Conservation (phyloP, 176 grass and related monocot species). For the Musa acuminata region DNA sequence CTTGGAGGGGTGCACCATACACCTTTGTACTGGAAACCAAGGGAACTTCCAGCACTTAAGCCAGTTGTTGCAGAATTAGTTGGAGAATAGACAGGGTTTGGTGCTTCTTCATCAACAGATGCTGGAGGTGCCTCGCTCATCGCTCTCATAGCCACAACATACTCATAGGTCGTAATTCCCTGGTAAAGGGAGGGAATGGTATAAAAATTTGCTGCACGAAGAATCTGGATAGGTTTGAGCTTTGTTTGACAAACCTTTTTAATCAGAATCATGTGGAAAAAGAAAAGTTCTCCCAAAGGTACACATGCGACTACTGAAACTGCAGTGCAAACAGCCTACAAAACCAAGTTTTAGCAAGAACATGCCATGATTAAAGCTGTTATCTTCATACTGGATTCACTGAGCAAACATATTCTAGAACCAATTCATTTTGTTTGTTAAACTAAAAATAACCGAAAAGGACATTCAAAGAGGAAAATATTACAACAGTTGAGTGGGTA, state of each 20-base stretch:
- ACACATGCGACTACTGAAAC: slow-evolving; percentile 77
- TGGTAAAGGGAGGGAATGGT: slow-evolving; percentile 21
- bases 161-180: slow-evolving; percentile 98
- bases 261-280: slow-evolving; percentile 98
- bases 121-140: slow-evolving; percentile 78
- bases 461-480: no score
- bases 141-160: slow-evolving; percentile 95
- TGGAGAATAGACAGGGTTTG: slow-evolving; percentile 75
- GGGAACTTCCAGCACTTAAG: slow-evolving; percentile 80
- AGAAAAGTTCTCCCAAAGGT: slow-evolving; percentile 93
- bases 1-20: slow-evolving; percentile 98
- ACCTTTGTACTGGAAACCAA: slow-evolving; percentile 86
- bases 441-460: no score
- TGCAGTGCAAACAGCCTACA: slow-evolving; percentile 72
- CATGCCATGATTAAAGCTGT: no score
- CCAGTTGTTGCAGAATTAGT: slow-evolving; percentile 94
- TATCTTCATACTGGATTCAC: no score
- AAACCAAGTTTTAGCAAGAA: slow-evolving; percentile 16
- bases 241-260: slow-evolving; percentile 59
- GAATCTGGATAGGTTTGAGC: slow-evolving; percentile 5
- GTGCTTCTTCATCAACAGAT: slow-evolving; percentile 73
- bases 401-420: neutral
- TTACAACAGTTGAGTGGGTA: no score
- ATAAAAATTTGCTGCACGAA: slow-evolving; percentile 11
- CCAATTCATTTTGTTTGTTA: no score